A percentile compares a stretch with the other conserved stretches of the same genome.
Conservation (phyloP, 768 basidiomycete genomes). For the Collybiopsis luxurians region DNA sequence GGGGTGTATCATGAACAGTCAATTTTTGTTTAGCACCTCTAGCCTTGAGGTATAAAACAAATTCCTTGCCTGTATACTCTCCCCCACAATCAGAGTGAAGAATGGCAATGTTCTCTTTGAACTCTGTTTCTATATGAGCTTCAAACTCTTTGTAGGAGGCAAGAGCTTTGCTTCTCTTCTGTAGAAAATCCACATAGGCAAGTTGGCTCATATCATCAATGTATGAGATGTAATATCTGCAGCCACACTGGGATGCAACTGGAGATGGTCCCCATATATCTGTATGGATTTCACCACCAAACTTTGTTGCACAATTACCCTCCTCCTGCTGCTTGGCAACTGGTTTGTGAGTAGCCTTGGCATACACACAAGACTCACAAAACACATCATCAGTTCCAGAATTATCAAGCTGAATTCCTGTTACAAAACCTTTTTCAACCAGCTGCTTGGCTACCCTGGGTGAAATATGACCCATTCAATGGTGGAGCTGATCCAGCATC, state of each 20-base stretch:
- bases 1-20: constrained; percentile 31
- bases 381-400: constrained; percentile 17
- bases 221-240: constrained; percentile 19
- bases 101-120: constrained; percentile 10
- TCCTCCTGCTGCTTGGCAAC: constrained; percentile 13
- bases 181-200: constrained; percentile 14
- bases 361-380: constrained; percentile 44
- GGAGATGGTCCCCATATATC: constrained; percentile 26
- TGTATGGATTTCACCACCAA: neutral
- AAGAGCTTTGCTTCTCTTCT: constrained; percentile 16
- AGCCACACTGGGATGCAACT: constrained; percentile 1
- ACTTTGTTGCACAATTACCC: neutral
- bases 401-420: constrained; percentile 22
- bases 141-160: constrained; percentile 18
- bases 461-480: constrained; percentile 31
- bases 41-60: constrained; percentile 21
- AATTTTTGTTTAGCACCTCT: constrained; percentile 30
- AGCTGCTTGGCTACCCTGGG: constrained; percentile 18
- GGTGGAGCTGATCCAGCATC: constrained; percentile 29
- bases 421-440: constrained; percentile 25
- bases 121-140: constrained; percentile 20
- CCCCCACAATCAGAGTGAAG: constrained; percentile 27
- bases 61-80: constrained; percentile 28
- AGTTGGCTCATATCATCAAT: constrained; percentile 19
- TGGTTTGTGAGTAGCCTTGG: constrained; percentile 34